These are phyloP conservation scores for Ogataea allantospora DNA, from an alignment of 805 yeast species.

Conservation along the genomic window DNA sequence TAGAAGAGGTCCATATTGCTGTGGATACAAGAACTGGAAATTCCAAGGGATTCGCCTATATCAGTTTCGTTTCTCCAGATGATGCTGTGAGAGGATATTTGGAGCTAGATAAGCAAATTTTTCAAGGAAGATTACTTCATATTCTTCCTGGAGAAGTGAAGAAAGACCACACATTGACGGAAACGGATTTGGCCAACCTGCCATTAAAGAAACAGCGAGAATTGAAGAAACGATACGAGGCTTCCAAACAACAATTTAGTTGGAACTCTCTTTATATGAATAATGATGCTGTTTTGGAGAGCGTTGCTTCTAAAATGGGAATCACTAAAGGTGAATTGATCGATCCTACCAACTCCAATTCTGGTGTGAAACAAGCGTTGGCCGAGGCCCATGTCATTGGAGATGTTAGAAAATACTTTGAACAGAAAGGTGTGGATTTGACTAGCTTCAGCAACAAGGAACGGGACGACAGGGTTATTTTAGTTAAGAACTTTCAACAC, in stretches of 20 bases:
- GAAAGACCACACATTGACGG: slow-evolving; percentile 81
- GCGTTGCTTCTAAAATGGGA: slow-evolving; percentile 84
- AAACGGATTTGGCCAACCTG: slow-evolving; percentile 83
- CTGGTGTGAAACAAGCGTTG: slow-evolving; percentile 94
- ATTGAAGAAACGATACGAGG: slow-evolving; percentile 77
- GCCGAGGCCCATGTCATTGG: slow-evolving; percentile 97
- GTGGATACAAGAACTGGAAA: slow-evolving; percentile 85
- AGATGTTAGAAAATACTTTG: slow-evolving; percentile 85
- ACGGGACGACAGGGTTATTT: slow-evolving; percentile 74
- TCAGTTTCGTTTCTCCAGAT: slow-evolving; percentile 62
- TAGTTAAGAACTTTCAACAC: slow-evolving; percentile 88
- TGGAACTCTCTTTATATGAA: slow-evolving; percentile 95
- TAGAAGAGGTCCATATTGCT: slow-evolving; percentile 91
- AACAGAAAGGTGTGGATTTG: slow-evolving; percentile 80
- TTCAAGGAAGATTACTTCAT: slow-evolving; percentile 91
- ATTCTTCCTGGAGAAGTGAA: slow-evolving; percentile 82
- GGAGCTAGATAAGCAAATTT: slow-evolving; percentile 79
- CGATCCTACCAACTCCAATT: slow-evolving; percentile 80
- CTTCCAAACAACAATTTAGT: slow-evolving; percentile 81
- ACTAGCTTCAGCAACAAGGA: slow-evolving; percentile 64
- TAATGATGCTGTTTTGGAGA: slow-evolving; percentile 86
- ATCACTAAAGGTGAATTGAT: slow-evolving; percentile 77
- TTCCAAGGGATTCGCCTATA: slow-evolving; percentile 90
- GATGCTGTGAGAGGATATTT: slow-evolving; percentile 77
- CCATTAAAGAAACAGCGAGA: slow-evolving; percentile 92